Percentiles rank a stretch among this genome's conserved stretches.
Evolutionary conservation across 2,329 filamentous ascomycete species (phyloP).

Genomic region (Trichoderma pleuroti): DNA sequence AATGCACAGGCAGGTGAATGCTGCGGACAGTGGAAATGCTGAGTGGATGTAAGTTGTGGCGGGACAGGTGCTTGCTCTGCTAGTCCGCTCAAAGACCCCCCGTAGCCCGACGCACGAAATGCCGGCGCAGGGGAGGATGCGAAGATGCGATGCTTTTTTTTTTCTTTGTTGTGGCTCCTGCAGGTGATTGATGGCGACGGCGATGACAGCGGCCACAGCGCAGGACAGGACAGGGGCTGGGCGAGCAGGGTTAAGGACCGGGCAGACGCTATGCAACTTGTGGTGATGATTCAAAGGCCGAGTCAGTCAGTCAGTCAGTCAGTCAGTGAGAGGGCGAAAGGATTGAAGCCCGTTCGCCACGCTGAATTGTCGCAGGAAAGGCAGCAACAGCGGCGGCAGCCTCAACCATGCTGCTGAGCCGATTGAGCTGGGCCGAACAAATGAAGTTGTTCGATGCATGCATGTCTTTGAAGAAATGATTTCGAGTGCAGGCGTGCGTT

Average conservation of each 20-base stretch:
- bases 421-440: background rate
- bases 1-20: background rate
- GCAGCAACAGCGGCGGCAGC: background rate
- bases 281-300: background rate
- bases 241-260: background rate
- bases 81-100: background rate
- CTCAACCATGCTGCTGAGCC: background rate
- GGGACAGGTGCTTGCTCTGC: background rate
- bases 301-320: background rate
- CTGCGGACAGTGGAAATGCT: background rate
- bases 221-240: background rate
- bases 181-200: conserved; percentile 6
- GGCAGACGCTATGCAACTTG: background rate
- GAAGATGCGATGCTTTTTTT: conserved; percentile 10
- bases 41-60: background rate
- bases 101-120: background rate
- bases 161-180: conserved; percentile 10
- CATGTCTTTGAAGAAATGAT: background rate
- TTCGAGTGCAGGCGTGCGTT: background rate
- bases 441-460: background rate
- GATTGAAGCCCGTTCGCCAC: background rate
- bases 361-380: background rate
- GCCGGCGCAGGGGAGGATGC: conserved; percentile 17
- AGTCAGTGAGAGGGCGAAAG: background rate
- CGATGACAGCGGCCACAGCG: background rate